These are phyloP conservation scores for Diplosphaera chodatii DNA, from an alignment of 139 green algal genomes.

Conservation along the genomic window DNA sequence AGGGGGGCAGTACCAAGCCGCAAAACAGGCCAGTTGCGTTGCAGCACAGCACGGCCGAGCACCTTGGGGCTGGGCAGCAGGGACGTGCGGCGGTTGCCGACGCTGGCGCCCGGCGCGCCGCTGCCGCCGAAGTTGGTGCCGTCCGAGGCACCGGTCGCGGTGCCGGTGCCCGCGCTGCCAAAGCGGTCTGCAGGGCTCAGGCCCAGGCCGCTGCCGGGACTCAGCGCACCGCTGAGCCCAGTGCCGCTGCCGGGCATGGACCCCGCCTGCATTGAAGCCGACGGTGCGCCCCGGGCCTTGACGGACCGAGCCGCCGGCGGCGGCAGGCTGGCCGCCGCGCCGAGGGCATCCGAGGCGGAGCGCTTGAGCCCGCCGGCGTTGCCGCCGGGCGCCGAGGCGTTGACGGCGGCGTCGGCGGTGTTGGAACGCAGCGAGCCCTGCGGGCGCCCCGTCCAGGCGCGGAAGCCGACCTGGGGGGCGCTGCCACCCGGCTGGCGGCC, in stretches of 20 bases:
- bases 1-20: too few species aligned
- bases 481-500: too few species aligned
- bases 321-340: neutral
- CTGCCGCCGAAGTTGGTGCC: neutral
- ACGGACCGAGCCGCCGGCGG: neutral
- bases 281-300: neutral
- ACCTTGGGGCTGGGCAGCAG: neutral
- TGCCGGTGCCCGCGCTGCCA: neutral
- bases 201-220: too few species aligned
- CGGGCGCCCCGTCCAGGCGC: neutral
- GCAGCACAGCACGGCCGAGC: too few species aligned
- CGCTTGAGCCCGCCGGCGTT: neutral
- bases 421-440: neutral
- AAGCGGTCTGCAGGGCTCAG: neutral
- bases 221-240: too few species aligned
- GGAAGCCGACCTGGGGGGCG: conserved; percentile 1
- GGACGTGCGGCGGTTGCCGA: neutral
- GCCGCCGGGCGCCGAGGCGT: too few species aligned
- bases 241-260: too few species aligned
- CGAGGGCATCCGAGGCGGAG: neutral
- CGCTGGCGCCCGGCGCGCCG: neutral
- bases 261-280: neutral
- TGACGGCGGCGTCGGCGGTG: neutral
- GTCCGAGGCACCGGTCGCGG: neutral
- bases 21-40: too few species aligned